These are phyloP conservation scores for Rhipidocladum racemiflorum DNA, from an alignment of 176 grass and related monocot genomes.

Conservation along the genomic window DNA sequence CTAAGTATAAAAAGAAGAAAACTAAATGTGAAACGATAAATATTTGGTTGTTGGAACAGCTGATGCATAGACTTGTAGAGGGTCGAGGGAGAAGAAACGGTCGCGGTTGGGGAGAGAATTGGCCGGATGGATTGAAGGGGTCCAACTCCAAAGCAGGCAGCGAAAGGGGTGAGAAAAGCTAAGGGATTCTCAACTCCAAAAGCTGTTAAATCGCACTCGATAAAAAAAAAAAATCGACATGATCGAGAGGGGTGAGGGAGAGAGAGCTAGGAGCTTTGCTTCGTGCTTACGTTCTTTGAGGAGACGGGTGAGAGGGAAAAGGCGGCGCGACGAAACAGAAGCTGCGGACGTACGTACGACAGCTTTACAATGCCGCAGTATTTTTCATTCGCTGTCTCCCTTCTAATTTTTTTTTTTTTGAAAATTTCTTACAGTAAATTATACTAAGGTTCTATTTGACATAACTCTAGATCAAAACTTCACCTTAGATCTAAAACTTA, in stretches of 20 bases:
- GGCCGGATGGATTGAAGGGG: background rate
- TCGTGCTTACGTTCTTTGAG: conserved; percentile 13
- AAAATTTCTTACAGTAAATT: too few relatives aligned
- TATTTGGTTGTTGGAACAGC: background rate
- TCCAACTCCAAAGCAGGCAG: conserved; percentile 8
- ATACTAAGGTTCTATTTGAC: too few relatives aligned
- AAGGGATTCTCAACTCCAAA: background rate
- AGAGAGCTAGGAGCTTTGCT: background rate
- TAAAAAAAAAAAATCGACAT: background rate
- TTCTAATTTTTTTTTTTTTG: too few relatives aligned
- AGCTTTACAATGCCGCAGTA: conserved; percentile 16
- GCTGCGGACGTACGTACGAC: background rate
- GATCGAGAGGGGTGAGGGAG: background rate
- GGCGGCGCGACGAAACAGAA: too few relatives aligned
- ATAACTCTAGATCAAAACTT: too few relatives aligned
- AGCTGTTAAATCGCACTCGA: background rate
- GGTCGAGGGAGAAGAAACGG: background rate
- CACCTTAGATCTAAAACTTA: too few relatives aligned
- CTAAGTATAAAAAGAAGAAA: background rate
- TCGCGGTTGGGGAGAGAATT: background rate
- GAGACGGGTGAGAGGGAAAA: background rate
- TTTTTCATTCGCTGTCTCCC: background rate
- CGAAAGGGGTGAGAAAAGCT: conserved; percentile 3
- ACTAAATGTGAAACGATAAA: background rate
- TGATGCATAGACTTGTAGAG: background rate